Evolutionary conservation across 139 green algal species (phyloP), one percentile per base, ranked within the genome.

Genomic region (Chlorella sp.): DNA sequence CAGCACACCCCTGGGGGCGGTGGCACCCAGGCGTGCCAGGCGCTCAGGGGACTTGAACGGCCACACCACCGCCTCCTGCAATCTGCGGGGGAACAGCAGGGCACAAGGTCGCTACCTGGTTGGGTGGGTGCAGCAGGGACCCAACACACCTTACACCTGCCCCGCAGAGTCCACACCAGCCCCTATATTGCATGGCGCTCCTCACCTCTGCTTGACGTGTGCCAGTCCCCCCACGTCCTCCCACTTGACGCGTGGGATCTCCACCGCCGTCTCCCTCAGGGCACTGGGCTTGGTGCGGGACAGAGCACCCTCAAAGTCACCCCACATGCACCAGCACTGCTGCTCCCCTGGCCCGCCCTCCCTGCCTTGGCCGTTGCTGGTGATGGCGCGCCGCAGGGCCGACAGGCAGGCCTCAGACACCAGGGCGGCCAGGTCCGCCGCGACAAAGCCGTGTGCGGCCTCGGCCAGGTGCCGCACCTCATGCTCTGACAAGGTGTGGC

Each of bases 361-460:
- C 33, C 27, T 60, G 4, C n/a, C 49, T 49, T 62, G 51, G 60
- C 60, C 51, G 50, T 55, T 50, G 49, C 59, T 67, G 42, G 49
- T 65, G 42, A 49, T 26, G 49, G 65, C 35, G n/a, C 79, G 62
- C 29, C 83, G 55, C 22, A 93, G 76, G 22, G 87, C 87, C 17
- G 22, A 49, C 83, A 97, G 72, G 1, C 85, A 81, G 1, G 93
- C 91, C 74, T 95, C 88, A 27, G 90, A 79, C 62, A 87, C 89
- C 50, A 97, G 71, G 0, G 87, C 87, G 6, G 82, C 78, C 71
- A 97, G 77, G 75, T 97, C 93, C 2, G 92, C 91, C 0, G 83
- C 86, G 10, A 94, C 90, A 78, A 90, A 97, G 62, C 92, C 92
- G 64, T 93, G 85, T 33, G 81, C 84, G 2, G 69, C 55, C 1